Evolutionary conservation across 768 basidiomycete species (phyloP).

Genomic region (Boletus barrowsii): DNA sequence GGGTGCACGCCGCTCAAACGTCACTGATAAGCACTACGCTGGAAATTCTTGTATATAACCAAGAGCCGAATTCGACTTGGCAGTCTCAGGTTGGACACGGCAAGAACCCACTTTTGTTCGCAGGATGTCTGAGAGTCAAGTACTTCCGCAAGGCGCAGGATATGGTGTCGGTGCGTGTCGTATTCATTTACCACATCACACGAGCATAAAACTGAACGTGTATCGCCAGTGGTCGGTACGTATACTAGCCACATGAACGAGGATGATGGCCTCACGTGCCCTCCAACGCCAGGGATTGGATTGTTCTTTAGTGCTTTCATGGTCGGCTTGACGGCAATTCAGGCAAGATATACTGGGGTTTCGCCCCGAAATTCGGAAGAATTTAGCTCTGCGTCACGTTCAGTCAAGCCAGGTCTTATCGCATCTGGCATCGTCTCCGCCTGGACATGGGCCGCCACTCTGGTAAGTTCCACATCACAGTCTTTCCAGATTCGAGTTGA

Average conservation of each 20-base stretch:
- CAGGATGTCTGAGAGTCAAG: constrained; percentile 28
- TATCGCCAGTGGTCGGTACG: constrained; percentile 48
- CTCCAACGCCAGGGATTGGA: constrained; percentile 61
- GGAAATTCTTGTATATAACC: constrained; percentile 5
- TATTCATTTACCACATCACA: background rate
- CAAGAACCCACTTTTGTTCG: background rate
- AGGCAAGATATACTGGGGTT: constrained; percentile 79
- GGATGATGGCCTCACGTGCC: background rate
- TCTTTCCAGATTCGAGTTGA: background rate
- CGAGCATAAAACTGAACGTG: background rate
- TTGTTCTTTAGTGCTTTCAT: constrained; percentile 85
- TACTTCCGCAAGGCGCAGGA: constrained; percentile 79
- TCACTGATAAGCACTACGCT: constrained; percentile 15
- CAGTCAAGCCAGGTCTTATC: constrained; percentile 88
- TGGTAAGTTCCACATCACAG: constrained; percentile 37
- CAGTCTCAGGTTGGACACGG: background rate
- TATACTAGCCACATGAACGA: background rate
- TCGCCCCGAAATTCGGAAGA: constrained; percentile 80
- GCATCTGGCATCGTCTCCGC: constrained; percentile 91
- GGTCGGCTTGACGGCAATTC: constrained; percentile 73
- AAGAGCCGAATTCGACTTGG: background rate
- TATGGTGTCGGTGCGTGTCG: constrained; percentile 70
- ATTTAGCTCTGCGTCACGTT: constrained; percentile 77
- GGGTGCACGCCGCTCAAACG: background rate
- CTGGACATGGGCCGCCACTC: constrained; percentile 87